Evolutionary conservation across 2,329 filamentous ascomycete species (phyloP), one percentile per base, ranked within the genome.

Genomic region (Colletotrichum paranaense): DNA sequence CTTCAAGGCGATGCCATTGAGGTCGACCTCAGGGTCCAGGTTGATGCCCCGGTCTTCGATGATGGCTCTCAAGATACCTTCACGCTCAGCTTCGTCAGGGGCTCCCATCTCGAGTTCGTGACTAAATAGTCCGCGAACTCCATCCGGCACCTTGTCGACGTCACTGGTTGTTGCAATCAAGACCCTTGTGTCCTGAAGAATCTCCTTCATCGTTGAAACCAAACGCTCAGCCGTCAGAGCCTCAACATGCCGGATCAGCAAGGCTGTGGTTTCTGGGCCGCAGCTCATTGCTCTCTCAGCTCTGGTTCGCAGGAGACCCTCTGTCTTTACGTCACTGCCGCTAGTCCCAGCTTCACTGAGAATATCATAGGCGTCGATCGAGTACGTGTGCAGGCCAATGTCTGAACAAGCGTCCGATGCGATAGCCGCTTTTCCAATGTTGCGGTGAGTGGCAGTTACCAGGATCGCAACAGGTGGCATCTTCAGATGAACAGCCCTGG

Each of bases 51-150:
- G 90, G 72, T 95, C 92, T 42, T 93, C 89, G 42, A 98, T 89
- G 46, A 97, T 94, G 73, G 92, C 92, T 64, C 90, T 90, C 9
- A 99, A 85, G 59, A 98, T 97, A 2, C 93, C 93, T 84, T 98
- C 95, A 84, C 97, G 89, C 82, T 98, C 96, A 30, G 91, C 92
- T 81, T 99, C 97, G 77, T 98, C 95, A 0, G 97, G 97, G 0
- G 97, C 97, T 57, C 88, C 91, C 90, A 99, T 95, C 79, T 98
- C 96, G 55, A 99, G 88, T 82, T 99, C 97, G 78, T 99, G 96
- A 0, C 95, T 98, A 81, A 99, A 98, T 3, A 98, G 87, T 12
- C 95, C 95, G 66, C 97, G 91, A 24, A 98, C 92, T 0, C 94
- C 94, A 78, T 98, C 95, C 0, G 96, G 94, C 1, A 99, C 91